Evolutionary conservation across 768 basidiomycete species (phyloP).

Genomic region (Termitomyces bulborhizus): DNA sequence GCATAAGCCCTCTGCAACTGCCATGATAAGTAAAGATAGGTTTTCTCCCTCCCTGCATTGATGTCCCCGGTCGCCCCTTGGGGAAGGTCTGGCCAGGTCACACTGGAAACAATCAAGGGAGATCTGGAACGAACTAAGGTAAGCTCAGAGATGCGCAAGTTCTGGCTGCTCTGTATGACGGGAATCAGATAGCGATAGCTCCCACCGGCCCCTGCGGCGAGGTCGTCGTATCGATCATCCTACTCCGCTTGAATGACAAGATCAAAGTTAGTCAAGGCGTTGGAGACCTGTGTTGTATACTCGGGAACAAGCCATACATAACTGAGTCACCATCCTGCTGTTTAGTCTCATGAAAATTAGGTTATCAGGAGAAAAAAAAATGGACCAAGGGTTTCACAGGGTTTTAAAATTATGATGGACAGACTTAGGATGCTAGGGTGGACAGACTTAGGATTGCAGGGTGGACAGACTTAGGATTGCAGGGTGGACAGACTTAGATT

Average conservation of each 20-base stretch:
- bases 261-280: conserved; percentile 2
- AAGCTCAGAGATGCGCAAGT: neutral
- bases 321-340: neutral
- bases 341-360: neutral
- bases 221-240: neutral
- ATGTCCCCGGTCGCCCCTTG: neutral
- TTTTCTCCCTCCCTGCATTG: neutral
- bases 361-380: too few relatives aligned
- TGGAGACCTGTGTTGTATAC: neutral
- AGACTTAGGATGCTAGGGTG: too few relatives aligned
- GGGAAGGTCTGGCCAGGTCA: neutral
- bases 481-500: too few relatives aligned
- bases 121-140: neutral
- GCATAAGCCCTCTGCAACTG: conserved; percentile 1
- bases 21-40: neutral
- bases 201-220: neutral
- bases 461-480: too few relatives aligned
- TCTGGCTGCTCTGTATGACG: neutral
- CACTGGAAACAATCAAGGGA: neutral
- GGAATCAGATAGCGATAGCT: conserved; percentile 5
- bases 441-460: too few relatives aligned
- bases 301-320: conserved; percentile 5
- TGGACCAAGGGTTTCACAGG: too few relatives aligned
- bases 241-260: neutral
- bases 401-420: too few relatives aligned